A percentile compares a stretch with the other conserved stretches of the same genome.
These are phyloP conservation scores for Blastobotrys niveus DNA, from an alignment of 1,139 yeast genomes.

Conservation along the genomic window DNA sequence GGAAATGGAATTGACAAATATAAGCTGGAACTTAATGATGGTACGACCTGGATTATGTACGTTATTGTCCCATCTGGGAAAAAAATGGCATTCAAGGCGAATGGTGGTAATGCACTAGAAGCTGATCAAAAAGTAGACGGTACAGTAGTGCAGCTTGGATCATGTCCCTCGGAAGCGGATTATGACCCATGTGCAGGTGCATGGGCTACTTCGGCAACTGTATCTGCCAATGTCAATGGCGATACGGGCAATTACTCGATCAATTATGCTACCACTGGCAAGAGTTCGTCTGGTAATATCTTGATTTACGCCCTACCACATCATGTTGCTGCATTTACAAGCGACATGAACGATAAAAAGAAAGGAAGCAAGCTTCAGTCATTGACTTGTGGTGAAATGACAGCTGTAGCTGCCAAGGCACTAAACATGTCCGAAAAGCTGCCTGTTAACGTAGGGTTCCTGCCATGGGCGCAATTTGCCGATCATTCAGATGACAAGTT, in stretches of 20 bases:
- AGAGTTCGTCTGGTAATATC: constrained; percentile 47
- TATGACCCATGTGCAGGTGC: constrained; percentile 58
- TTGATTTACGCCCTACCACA: constrained; percentile 70
- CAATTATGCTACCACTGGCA: constrained; percentile 49
- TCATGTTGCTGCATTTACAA: constrained; percentile 49
- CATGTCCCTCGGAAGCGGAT: constrained; percentile 42
- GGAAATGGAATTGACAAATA: constrained; percentile 40
- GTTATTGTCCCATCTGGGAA: constrained; percentile 39
- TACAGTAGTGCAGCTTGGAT: constrained; percentile 51
- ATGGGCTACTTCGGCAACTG: constrained; percentile 42
- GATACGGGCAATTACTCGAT: constrained; percentile 47
- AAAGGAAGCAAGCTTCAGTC: constrained; percentile 51
- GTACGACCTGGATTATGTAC: constrained; percentile 55
- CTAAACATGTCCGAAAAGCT: constrained; percentile 52
- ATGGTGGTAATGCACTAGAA: constrained; percentile 42
- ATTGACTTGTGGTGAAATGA: constrained; percentile 62
- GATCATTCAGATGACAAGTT: constrained; percentile 32
- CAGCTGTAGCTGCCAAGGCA: constrained; percentile 49
- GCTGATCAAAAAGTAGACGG: constrained; percentile 40
- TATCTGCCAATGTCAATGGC: constrained; percentile 39
- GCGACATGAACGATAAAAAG: constrained; percentile 6
- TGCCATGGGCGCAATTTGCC: constrained; percentile 44
- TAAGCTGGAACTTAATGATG: constrained; percentile 40
- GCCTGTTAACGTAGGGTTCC: constrained; percentile 43
- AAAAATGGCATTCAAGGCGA: constrained; percentile 38